Base-by-base conservation (phyloP, 176 grass and related monocot genomes). In the Triticum aestivum region DNA sequence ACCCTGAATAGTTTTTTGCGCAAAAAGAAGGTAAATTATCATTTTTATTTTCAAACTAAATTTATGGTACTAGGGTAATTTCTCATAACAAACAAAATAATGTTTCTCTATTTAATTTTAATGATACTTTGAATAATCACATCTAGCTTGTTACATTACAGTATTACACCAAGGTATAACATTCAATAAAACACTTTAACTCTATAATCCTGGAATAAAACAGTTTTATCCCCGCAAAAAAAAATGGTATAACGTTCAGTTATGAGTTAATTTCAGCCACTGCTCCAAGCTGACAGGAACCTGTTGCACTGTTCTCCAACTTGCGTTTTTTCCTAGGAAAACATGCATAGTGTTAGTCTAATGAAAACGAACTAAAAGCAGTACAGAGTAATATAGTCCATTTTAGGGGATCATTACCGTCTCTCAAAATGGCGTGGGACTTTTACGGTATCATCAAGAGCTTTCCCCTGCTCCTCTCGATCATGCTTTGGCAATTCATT, bases 381-480 rank as follows among this genome's bases (percentile, higher is more conserved):
- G 1, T 21, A 27, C 3, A 2, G 37, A 71, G 32, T 87, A 67
- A 34, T 86, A 52, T 30, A 72, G 51, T 52, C 38, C 68, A 9
- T 83, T 42, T 62, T 32, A 69, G 9, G 58, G 14, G 66, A 42
- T 37, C 33, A 30, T 8, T 86, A 87, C 89, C 89, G 86, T 79
- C 84, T 87, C 42, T 79, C 84, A 15, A 87, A 90, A 83, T 87
- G 84, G 3, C 78, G 86, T 10, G 64, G 65, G 0, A 38, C 4
- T 32, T 87, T 83, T 64, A 49, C 54, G 65, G 23, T 42, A 65
- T 64, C 39, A 0, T n/a, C 20, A 27, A 29, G 70, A 58, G 37
- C 39, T 67, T 67, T 77, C 27, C 14, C 65, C 35, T 32, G 20
- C 9, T 82, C 61, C 17, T 83, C 65, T n/a, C 29, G 9, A n/a